Conservation (phyloP, 805 yeast genomes). For the Saturnispora galanensis region DNA sequence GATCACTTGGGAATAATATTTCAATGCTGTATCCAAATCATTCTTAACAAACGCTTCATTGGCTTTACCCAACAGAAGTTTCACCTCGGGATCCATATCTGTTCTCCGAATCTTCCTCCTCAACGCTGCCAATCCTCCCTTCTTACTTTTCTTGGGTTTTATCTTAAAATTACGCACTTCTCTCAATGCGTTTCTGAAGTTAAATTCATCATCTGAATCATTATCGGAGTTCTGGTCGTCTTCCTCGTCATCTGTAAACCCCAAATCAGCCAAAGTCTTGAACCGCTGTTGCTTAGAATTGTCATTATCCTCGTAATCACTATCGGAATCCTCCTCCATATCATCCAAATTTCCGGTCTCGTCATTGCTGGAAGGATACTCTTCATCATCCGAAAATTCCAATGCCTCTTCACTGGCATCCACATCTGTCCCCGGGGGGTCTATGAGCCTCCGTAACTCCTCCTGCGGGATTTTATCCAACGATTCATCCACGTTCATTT, state of each 20-base stretch:
- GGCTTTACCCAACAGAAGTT: slow-evolving; percentile 56
- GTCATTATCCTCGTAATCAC: slow-evolving; percentile 15
- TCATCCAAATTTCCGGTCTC: background rate
- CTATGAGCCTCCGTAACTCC: slow-evolving; percentile 21
- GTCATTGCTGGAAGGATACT: background rate
- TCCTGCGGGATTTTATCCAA: slow-evolving; percentile 20
- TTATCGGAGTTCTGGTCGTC: slow-evolving; percentile 23
- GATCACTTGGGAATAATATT: slow-evolving; percentile 58
- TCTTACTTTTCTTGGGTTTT: slow-evolving; percentile 25
- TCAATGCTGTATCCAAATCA: slow-evolving; percentile 50
- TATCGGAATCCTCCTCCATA: slow-evolving; percentile 7
- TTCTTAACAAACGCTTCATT: slow-evolving; percentile 69
- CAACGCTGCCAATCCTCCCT: slow-evolving; percentile 29
- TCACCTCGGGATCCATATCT: slow-evolving; percentile 64
- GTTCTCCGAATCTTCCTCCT: slow-evolving; percentile 32
- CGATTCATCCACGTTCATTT: slow-evolving; percentile 5
- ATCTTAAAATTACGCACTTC: slow-evolving; percentile 57
- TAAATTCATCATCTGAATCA: slow-evolving; percentile 34
- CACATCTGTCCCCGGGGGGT: slow-evolving; percentile 22
- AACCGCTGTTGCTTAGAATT: slow-evolving; percentile 13
- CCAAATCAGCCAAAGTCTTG: slow-evolving; percentile 18
- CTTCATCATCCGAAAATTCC: slow-evolving; percentile 17
- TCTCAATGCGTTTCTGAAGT: slow-evolving; percentile 53
- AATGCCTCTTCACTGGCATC: slow-evolving; percentile 29
- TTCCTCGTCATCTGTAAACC: slow-evolving; percentile 23